Conservation (phyloP, 306 rosid species). For the Vicia villosa region DNA sequence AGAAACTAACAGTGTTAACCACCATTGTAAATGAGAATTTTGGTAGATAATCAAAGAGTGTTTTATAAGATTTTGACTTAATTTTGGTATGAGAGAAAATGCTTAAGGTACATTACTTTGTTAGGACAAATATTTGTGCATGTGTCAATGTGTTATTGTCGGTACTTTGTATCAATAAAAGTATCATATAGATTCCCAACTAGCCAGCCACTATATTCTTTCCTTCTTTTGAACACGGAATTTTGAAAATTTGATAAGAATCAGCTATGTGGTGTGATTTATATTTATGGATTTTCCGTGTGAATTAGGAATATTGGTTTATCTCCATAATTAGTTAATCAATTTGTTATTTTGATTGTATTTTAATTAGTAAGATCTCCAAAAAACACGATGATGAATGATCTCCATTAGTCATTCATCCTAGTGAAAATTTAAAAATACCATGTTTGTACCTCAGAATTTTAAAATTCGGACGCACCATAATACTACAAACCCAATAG, state of each 20-base stretch:
- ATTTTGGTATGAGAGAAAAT: too few species aligned
- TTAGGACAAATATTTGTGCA: not conserved
- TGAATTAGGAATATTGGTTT: not conserved
- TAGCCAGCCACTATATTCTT: not conserved
- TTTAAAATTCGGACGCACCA: too few species aligned
- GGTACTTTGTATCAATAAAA: not conserved
- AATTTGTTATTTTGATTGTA: not conserved
- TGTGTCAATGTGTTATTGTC: not conserved
- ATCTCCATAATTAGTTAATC: not conserved
- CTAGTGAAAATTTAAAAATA: too few species aligned
- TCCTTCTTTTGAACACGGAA: not conserved
- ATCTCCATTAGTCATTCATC: too few species aligned
- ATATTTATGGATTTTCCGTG: not conserved
- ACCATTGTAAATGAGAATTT: conserved; percentile 41
- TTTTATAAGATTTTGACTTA: conserved; percentile 29
- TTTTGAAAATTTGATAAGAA: not conserved
- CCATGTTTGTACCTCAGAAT: too few species aligned
- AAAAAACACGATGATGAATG: too few species aligned
- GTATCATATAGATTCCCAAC: not conserved
- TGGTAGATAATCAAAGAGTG: not conserved
- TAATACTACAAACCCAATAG: too few species aligned
- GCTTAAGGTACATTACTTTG: not conserved
- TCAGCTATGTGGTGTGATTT: not conserved
- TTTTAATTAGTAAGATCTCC: not conserved
- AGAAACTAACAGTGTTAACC: conserved; percentile 14